Base-by-base conservation (phyloP, 441 rosid species). In the Capsella rubella region DNA sequence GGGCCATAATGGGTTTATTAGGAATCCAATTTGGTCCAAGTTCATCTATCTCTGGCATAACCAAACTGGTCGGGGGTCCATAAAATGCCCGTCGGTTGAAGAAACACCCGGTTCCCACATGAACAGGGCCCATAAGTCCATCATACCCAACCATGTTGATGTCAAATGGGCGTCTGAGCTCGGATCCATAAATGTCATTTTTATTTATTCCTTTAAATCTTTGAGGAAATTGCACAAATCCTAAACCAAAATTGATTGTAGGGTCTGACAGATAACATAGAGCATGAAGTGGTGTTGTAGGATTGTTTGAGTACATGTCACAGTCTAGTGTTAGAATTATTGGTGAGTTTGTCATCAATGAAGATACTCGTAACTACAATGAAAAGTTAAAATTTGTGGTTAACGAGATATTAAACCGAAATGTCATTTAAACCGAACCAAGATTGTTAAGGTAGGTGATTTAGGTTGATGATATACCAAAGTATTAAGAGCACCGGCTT, bases 401-500 rank as follows among this genome's bases (percentile, higher is more conserved):
- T 39, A 42, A 42, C 15, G 15, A 42, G 13, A 0, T 42, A 42
- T 42, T 42, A 42, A 9, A 8, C 40, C 39, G 3, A 35, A 34
- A 32, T 32, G 35, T 7, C 35, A 32, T 1, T 21, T 34, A 8
- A 34, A 34, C 39, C 3, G 39, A 34, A 8, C 39, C 10, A 34
- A 34, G 39, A 6, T 34, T 2, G 10, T 8, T 34, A 34, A 34
- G 39, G 39, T 8, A 34, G 10, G 39, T 10, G 9, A 8, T 34
- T 8, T 21, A 21, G 8, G 39, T 32, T 32, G 35, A 6, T 21
- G 25, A 21, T 21, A 37, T 80, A 89, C 95, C 88, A 86, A 61
- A 8, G 71, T 81, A 64, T 95, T 95, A 14, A 87, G 92, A 63
- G 97, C 97, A 53, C 97, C 97, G 2, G 92, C 94, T 79, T 94